These are phyloP conservation scores for Candida sp. DNA, from an alignment of 1,139 yeast genomes.

Conservation along the genomic window DNA sequence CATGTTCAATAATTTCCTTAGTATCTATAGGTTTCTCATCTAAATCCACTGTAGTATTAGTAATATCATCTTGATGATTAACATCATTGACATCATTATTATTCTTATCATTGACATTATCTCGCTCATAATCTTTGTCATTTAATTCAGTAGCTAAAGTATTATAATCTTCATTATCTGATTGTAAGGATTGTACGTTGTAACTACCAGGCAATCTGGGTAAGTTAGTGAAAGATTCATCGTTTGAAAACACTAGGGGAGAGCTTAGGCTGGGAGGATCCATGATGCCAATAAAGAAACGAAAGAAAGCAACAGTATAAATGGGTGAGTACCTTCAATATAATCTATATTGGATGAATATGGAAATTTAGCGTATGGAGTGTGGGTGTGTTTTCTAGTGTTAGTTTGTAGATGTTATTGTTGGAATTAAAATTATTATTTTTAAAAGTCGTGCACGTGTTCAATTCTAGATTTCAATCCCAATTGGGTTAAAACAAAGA, in stretches of 20 bases:
- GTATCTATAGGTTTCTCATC: background rate
- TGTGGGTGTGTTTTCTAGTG: too few species aligned
- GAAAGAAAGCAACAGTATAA: constrained; percentile 2
- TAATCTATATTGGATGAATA: too few species aligned
- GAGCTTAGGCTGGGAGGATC: background rate
- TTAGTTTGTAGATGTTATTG: constrained; percentile 5
- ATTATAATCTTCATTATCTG: constrained; percentile 17
- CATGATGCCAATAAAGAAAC: background rate
- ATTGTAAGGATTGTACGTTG: constrained; percentile 51
- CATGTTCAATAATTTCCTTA: background rate
- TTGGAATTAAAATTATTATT: background rate
- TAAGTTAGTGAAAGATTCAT: constrained; percentile 13
- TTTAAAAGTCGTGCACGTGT: background rate
- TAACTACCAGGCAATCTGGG: constrained; percentile 63
- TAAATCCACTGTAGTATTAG: background rate
- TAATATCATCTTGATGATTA: constrained; percentile 1
- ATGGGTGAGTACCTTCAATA: background rate
- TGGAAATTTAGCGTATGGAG: too few species aligned
- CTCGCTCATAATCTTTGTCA: constrained; percentile 3
- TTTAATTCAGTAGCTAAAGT: constrained; percentile 10
- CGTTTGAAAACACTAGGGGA: background rate
- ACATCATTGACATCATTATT: background rate
- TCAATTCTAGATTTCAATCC: background rate
- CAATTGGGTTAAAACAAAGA: background rate
- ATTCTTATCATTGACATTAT: background rate